Conservation (phyloP, 345 rosid species). For the Eucalyptus cladocalyx region DNA sequence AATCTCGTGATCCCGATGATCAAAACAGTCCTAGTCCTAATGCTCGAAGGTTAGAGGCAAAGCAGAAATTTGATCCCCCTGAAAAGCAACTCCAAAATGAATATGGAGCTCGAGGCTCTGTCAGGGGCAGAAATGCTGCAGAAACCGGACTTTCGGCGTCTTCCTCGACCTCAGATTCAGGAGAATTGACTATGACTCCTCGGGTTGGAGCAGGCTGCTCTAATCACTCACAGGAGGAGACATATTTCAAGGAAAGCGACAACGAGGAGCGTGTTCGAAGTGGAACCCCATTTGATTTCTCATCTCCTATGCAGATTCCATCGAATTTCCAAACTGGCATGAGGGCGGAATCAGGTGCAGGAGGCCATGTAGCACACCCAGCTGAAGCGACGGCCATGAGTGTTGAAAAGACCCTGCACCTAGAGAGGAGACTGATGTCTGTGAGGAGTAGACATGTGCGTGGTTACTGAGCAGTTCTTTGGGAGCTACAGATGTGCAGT, state of each 20-base stretch:
- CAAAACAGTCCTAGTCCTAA: not conserved
- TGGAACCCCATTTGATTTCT: not conserved
- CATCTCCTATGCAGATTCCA: not conserved
- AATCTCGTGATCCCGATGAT: constrained; percentile 16
- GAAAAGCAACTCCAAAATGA: not conserved
- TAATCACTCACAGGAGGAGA: not conserved
- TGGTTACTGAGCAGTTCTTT: constrained; percentile 24
- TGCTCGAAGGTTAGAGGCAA: not conserved
- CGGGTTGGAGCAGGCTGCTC: not conserved
- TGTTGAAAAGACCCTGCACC: constrained; percentile 3
- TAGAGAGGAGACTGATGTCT: constrained; percentile 36
- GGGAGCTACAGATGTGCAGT: not conserved
- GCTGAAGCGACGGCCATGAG: not conserved
- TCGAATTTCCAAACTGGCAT: not conserved
- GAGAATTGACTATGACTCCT: not conserved
- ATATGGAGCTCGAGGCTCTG: not conserved
- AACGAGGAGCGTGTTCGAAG: not conserved
- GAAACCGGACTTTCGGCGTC: not conserved
- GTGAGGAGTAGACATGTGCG: constrained; percentile 48
- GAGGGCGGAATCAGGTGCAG: not conserved
- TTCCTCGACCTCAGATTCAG: not conserved
- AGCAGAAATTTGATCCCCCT: not conserved
- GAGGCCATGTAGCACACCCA: not conserved
- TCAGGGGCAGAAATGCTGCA: not conserved
- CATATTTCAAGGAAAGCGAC: not conserved